Conservation (phyloP, 495 filamentous ascomycete species). For the Penicillium egyptiacum region DNA sequence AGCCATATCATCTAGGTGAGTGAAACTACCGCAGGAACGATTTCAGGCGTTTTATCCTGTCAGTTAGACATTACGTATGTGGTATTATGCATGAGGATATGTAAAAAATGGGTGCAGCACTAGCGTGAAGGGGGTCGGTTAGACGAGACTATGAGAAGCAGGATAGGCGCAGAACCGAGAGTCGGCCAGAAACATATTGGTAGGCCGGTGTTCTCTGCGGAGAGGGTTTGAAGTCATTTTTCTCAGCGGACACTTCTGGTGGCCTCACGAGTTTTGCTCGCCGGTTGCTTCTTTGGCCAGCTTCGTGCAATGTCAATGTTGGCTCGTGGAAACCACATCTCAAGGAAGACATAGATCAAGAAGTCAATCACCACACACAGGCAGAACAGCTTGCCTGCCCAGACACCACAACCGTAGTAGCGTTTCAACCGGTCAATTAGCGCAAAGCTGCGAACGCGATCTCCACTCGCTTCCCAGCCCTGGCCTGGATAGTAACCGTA, state of each 20-base stretch:
- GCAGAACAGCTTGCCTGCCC: constrained; percentile 97
- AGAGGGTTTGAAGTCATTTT: background rate
- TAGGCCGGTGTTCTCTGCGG: background rate
- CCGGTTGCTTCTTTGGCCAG: constrained; percentile 74
- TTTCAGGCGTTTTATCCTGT: background rate
- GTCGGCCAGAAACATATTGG: background rate
- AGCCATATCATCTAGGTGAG: background rate
- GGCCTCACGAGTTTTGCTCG: constrained; percentile 21
- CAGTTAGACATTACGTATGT: background rate
- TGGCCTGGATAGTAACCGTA: constrained; percentile 71
- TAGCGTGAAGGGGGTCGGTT: background rate
- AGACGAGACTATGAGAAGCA: background rate
- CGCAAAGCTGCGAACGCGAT: constrained; percentile 78
- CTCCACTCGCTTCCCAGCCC: constrained; percentile 67
- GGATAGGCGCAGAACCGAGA: too few relatives aligned
- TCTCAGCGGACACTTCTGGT: constrained; percentile 15
- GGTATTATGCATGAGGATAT: background rate
- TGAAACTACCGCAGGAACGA: background rate
- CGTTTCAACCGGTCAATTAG: constrained; percentile 92
- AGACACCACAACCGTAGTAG: constrained; percentile 99
- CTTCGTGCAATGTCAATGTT: constrained; percentile 84
- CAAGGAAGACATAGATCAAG: constrained; percentile 79
- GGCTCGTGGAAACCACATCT: constrained; percentile 80
- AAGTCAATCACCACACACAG: constrained; percentile 94
- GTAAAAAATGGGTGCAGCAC: background rate